Percentiles rank a stretch among this genome's conserved stretches.
These are phyloP conservation scores for Clarireedia monteithiana DNA, from an alignment of 2,329 filamentous ascomycete genomes.

Conservation along the genomic window DNA sequence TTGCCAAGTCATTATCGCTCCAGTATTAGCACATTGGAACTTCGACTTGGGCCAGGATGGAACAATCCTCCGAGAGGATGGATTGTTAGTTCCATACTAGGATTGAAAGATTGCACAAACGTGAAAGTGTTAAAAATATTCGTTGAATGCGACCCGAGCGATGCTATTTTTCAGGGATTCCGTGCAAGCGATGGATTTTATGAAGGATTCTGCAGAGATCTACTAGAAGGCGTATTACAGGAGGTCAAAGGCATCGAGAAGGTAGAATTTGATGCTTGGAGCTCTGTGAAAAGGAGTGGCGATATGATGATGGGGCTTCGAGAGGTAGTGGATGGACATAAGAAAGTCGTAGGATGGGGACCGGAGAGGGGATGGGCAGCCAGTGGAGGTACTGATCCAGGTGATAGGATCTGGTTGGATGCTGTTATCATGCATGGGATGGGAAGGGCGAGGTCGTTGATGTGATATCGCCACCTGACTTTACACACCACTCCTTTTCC, in stretches of 20 bases:
- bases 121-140: constrained; percentile 57
- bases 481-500: too few relatives aligned
- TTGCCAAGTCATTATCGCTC: constrained; percentile 53
- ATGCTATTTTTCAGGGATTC: constrained; percentile 60
- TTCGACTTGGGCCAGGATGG: constrained; percentile 68
- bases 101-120: constrained; percentile 52
- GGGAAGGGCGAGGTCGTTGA: too few relatives aligned
- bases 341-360: constrained; percentile 57
- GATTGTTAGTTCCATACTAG: constrained; percentile 58
- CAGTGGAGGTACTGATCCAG: constrained; percentile 31
- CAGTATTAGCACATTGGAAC: constrained; percentile 55
- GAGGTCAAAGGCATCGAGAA: constrained; percentile 47
- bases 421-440: constrained; percentile 9
- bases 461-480: too few relatives aligned
- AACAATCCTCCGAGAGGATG: constrained; percentile 61
- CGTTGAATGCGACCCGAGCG: constrained; percentile 65
- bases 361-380: constrained; percentile 56
- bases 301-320: constrained; percentile 57
- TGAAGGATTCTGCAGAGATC: constrained; percentile 52
- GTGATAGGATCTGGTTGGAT: constrained; percentile 20
- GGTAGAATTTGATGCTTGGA: constrained; percentile 64
- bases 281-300: constrained; percentile 55
- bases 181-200: constrained; percentile 55
- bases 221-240: constrained; percentile 50
- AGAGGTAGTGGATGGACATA: constrained; percentile 39